Percentiles rank a stretch among this genome's conserved stretches.
phyloP scores from a whole-genome alignment of 352 stramenopile species.

The Pythium folliculosum region DNA sequence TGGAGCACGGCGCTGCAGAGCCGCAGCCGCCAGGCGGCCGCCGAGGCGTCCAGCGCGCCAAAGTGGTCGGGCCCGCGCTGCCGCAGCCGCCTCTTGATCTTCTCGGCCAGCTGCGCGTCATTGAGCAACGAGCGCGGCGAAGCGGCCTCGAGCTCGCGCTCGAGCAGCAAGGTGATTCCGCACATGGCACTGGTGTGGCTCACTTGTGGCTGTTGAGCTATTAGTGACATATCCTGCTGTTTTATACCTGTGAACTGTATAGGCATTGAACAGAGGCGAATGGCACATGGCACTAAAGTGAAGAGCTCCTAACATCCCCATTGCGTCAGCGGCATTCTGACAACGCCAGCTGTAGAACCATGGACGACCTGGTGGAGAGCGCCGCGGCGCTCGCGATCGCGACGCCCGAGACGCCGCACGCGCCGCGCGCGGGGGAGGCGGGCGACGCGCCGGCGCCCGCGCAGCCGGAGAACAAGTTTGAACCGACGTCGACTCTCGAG shows the following conservation, averaged over 20 bases:
- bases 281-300: not conserved
- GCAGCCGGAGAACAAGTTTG: conserved; percentile 13
- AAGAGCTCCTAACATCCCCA: not conserved
- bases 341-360: not conserved
- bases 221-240: conserved; percentile 15
- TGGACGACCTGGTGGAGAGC: conserved; percentile 9
- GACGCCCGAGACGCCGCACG: not conserved
- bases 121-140: not conserved
- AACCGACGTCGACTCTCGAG: conserved; percentile 30
- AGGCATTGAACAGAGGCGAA: not conserved
- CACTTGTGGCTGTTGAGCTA: too few relatives aligned
- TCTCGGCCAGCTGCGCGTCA: conserved; percentile 11
- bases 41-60: conserved; percentile 8
- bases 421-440: not conserved
- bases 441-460: not conserved
- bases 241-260: too few relatives aligned
- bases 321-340: not conserved
- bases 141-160: conserved; percentile 4
- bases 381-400: conserved; percentile 3
- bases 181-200: conserved; percentile 30
- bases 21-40: conserved; percentile 35
- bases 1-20: conserved; percentile 90
- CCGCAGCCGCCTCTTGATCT: conserved; percentile 23
- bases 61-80: conserved; percentile 40
- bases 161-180: conserved; percentile 36